These are phyloP conservation scores for Hansenula lynferdii DNA, from an alignment of 1,139 yeast genomes.

Conservation along the genomic window DNA sequence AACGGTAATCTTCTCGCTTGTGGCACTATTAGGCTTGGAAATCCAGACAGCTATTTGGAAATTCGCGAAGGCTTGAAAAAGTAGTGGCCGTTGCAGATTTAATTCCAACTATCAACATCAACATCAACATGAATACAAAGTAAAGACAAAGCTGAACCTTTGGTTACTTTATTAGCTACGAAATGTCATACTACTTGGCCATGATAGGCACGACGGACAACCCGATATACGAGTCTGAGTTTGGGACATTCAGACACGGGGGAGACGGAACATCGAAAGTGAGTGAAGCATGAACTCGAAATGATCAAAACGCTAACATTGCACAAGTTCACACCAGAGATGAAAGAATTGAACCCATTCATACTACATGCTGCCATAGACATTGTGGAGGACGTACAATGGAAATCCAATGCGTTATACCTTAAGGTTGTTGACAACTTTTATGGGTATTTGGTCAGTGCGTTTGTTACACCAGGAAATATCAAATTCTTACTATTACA, in stretches of 20 bases:
- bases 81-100: too few species aligned
- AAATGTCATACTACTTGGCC: constrained; percentile 78
- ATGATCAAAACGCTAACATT: neutral
- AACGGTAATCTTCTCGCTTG: too few species aligned
- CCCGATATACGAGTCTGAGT: constrained; percentile 85
- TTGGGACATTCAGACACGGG: constrained; percentile 66
- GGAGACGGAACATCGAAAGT: constrained; percentile 53
- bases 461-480: constrained; percentile 85
- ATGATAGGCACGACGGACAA: constrained; percentile 84
- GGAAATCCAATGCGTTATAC: constrained; percentile 57
- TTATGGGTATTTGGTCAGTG: constrained; percentile 75
- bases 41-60: too few species aligned
- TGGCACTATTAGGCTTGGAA: too few species aligned
- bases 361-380: constrained; percentile 87
- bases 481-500: constrained; percentile 77
- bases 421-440: constrained; percentile 81
- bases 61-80: too few species aligned
- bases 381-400: constrained; percentile 82
- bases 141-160: too few species aligned
- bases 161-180: too few species aligned
- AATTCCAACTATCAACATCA: too few species aligned
- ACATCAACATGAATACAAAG: too few species aligned
- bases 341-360: constrained; percentile 81
- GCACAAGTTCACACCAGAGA: constrained; percentile 62
- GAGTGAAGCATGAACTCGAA: neutral